phyloP scores from a whole-genome alignment of 345 rosid genomes.

The Limnanthes douglasii region DNA sequence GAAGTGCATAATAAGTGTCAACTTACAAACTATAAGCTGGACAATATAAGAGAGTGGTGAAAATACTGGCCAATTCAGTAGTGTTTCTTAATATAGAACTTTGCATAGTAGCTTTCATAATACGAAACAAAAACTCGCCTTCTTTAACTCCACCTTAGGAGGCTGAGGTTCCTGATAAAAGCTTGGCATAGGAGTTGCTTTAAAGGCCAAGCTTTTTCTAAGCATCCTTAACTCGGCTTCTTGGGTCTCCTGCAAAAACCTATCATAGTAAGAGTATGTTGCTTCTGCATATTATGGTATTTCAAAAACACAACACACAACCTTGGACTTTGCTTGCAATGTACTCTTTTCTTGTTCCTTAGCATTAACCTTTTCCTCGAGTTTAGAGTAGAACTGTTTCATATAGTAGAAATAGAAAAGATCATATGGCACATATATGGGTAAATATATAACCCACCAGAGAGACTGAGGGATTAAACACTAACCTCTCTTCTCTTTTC shows the following conservation, averaged over 20 bases:
- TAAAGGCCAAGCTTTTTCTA: conserved; percentile 85
- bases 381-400: conserved; percentile 80
- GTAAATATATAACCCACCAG: no score
- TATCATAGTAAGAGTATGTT: conserved; percentile 1
- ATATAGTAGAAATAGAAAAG: conserved; percentile 5
- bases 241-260: conserved; percentile 60
- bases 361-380: conserved; percentile 95
- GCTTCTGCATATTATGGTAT: not conserved
- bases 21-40: not conserved
- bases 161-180: conserved; percentile 97
- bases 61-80: not conserved
- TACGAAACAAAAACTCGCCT: conserved; percentile 41
- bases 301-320: conserved; percentile 11
- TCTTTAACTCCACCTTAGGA: conserved; percentile 71
- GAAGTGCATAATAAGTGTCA: no score
- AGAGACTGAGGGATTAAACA: conserved; percentile 7
- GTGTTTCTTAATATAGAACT: no score
- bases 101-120: no score
- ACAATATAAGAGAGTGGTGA: not conserved
- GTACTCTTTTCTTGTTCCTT: conserved; percentile 64
- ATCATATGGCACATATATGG: not conserved
- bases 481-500: conserved; percentile 96
- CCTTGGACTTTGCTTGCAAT: conserved; percentile 95
- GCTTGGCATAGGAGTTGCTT: conserved; percentile 96
- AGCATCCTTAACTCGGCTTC: conserved; percentile 89